Evolutionary conservation across 768 basidiomycete genomes (phyloP), one percentile per base, ranked within the genome.

Genomic region (Macrolepiota fuliginosa): DNA sequence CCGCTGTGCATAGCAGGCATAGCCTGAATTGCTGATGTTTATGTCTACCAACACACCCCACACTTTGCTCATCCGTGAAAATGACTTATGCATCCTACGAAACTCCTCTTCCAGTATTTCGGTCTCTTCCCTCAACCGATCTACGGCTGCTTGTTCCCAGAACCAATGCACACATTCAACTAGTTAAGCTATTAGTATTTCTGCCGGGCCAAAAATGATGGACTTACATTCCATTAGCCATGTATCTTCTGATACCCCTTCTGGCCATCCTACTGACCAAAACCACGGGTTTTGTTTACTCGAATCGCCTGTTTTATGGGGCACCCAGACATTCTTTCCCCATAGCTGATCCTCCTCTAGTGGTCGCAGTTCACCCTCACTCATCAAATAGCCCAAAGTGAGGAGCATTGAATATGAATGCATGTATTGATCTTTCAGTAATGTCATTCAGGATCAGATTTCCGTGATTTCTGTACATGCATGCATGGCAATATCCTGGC

Each of bases 61-160:
- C 15, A 39, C 37, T 15, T 39, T 10, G 6, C 37, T 39, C 37
- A 39, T 50, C 49, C 27, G 12, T 3, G 1, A 13, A 1, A 66
- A 66, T 1, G 62, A 66, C n/a, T 5, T 25, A 12, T 42, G 27
- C 6, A 57, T 63, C 3, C 68, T 62, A 24, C 51, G 46, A 52
- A 72, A 68, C 58, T 73, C 72, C 49, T 64, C 67, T 49, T 69
- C 66, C 19, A 73, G 56, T 50, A 72, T 69, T 45, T 73, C 71
- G 39, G 65, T 67, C 58, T 72, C 70, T 63, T 74, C 73, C 49
- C 51, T 51, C 25, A 63, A 62, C 13, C 70, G 65, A 36, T 73
- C 64, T 19, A 66, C 63, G 4, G 63, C 58, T 4, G 72, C 70
- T 10, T 64, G 66, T 24, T 71, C 69, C 27, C 67, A 63, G 54